Percentiles rank a stretch among this genome's conserved stretches.
Conservation (phyloP, 257 asterid species). For the Apocynum venetum region DNA sequence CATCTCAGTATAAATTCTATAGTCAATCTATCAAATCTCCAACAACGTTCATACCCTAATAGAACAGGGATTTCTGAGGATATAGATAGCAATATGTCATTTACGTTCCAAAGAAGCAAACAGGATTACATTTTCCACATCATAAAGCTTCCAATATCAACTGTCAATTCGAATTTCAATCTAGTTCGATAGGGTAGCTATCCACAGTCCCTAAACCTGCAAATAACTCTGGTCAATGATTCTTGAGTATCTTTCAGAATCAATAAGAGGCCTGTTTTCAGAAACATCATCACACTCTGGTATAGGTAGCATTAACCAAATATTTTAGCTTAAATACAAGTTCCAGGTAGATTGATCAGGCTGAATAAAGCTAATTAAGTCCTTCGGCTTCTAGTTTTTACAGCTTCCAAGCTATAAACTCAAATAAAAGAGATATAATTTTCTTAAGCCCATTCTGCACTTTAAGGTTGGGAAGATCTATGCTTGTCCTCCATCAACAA, state of each 20-base stretch:
- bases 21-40: neutral
- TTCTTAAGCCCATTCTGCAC: neutral
- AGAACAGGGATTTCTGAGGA: neutral
- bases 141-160: neutral
- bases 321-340: neutral
- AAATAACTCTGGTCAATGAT: neutral
- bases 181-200: neutral
- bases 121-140: neutral
- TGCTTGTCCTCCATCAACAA: slow-evolving; percentile 1
- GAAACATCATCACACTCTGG: neutral
- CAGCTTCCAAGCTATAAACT: neutral
- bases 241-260: neutral
- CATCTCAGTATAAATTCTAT: neutral
- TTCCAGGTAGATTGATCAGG: neutral
- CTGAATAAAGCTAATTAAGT: neutral
- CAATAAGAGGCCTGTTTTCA: neutral
- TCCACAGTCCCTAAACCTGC: neutral
- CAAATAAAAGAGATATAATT: neutral
- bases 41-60: neutral
- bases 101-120: neutral
- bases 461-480: neutral
- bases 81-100: neutral
- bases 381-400: neutral
- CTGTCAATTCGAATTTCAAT: neutral
- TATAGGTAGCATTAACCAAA: neutral